Evolutionary conservation across 371 early-diverging fungal genomes (phyloP).

Genomic region (Mucor mucedo): DNA sequence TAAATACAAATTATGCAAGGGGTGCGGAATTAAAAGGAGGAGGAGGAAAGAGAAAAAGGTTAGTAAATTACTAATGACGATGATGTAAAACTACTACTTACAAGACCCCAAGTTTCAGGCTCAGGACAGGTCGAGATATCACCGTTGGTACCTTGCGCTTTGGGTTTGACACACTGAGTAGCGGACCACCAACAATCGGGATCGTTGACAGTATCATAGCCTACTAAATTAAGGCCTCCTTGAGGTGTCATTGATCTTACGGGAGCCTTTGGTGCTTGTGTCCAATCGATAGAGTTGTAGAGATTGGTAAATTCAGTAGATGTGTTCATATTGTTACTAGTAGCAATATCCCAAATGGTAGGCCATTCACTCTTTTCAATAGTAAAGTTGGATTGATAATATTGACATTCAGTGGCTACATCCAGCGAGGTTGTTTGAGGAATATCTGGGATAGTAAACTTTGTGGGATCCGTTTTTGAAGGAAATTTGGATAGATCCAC

Average conservation of each 20-base stretch:
- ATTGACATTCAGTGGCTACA: conserved; percentile 25
- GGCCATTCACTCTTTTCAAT: conserved; percentile 31
- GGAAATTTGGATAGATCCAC: conserved; percentile 26
- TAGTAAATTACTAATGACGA: conserved; percentile 8
- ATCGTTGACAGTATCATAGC: conserved; percentile 43
- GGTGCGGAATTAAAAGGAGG: neutral
- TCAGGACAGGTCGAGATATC: conserved; percentile 48
- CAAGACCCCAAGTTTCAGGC: conserved; percentile 50
- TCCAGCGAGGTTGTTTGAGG: conserved; percentile 34
- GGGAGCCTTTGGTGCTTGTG: conserved; percentile 41
- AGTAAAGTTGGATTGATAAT: conserved; percentile 26
- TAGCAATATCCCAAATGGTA: conserved; percentile 32
- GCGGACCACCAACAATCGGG: conserved; percentile 60
- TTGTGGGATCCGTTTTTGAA: conserved; percentile 29
- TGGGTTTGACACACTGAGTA: conserved; percentile 45
- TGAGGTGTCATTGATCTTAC: conserved; percentile 22
- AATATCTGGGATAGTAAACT: conserved; percentile 25
- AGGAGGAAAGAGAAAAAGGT: conserved; percentile 9
- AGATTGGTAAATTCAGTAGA: conserved; percentile 26
- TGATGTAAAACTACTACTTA: conserved; percentile 23
- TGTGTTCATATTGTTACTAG: conserved; percentile 29
- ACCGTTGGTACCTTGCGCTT: conserved; percentile 36
- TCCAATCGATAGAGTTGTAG: conserved; percentile 46
- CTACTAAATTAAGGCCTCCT: conserved; percentile 28
- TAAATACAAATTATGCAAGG: conserved; percentile 23